Percentiles rank a stretch among this genome's conserved stretches.
These are phyloP conservation scores for Alopecurus myosuroides DNA, from an alignment of 176 grass and related monocot genomes.

Conservation along the genomic window DNA sequence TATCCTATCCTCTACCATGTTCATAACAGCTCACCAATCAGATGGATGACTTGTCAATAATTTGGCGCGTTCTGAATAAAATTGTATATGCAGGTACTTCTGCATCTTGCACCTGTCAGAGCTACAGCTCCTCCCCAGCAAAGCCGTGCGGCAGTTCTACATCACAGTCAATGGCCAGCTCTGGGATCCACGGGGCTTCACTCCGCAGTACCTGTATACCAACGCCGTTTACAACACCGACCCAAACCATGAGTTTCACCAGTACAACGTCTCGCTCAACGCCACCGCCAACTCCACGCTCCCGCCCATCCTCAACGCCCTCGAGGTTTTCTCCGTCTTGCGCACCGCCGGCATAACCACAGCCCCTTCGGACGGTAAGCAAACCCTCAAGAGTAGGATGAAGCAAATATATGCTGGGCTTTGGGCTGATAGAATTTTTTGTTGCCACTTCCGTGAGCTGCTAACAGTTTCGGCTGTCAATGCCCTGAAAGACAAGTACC, in stretches of 20 bases:
- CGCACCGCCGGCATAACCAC: neutral
- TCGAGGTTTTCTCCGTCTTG: neutral
- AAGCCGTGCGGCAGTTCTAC: conserved; percentile 15
- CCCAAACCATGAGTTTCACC: neutral
- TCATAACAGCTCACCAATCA: too few relatives aligned
- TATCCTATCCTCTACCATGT: too few relatives aligned
- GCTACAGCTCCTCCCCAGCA: neutral
- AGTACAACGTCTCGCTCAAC: neutral
- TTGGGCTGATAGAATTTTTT: neutral
- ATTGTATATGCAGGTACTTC: neutral
- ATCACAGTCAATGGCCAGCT: conserved; percentile 6
- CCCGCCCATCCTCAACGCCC: neutral
- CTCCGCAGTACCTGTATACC: neutral
- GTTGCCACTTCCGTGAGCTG: neutral
- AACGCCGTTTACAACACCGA: neutral
- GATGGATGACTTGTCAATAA: neutral
- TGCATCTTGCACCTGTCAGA: neutral
- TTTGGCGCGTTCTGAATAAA: neutral
- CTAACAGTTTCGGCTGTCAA: conserved; percentile 37
- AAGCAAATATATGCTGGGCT: neutral
- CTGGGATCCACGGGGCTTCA: neutral
- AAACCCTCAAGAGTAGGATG: neutral
- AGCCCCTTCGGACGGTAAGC: neutral
- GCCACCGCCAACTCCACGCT: neutral
- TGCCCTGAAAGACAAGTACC: conserved; percentile 39